Evolutionary conservation across 352 stramenopile species (phyloP), one percentile per base, ranked within the genome.

Genomic region (Peronospora farinosa): DNA sequence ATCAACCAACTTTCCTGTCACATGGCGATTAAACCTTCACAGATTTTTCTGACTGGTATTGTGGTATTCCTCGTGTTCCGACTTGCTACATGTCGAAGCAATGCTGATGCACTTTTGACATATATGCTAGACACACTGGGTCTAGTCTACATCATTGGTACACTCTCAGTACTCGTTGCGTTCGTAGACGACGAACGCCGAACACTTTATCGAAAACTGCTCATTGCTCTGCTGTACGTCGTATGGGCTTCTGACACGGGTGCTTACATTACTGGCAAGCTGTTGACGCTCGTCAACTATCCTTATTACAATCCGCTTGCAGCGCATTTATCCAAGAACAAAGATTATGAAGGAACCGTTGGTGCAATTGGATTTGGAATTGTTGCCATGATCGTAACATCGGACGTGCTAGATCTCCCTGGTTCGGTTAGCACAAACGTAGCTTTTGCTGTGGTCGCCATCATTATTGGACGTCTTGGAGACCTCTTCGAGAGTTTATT

Each of bases 401-500:
- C 68, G 15, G 25, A 74, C 4, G 6, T 80, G n/a, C 84, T 94
- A 51, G 59, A 78, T 7, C 36, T 96, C 0, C 77, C 78, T 5
- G 92, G 92, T 3, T 69, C 74, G 0, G 50, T 84, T 8, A 78
- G 92, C 51, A 88, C 81, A 5, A 83, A 84, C 47, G 61, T 95
- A 0, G 60, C 73, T 11, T 80, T 97, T 42, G 84, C 78, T 0
- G 49, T 97, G 3, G 46, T 97, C 2, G 93, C 86, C 12, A 77
- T 98, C n/a, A 72, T 98, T 25, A 67, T 98, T 27, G 94, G 92
- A 5, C 79, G 97, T 7, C 69, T 98, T 13, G 95, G 95, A 19
- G 93, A 98, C 57, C 67, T 98, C 15, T 97, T 96, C 16, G 91
- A 95, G 45, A 96, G 80, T n/a, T 93, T 98, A 69, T 63, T 98